These are phyloP conservation scores for Globisporangium nunn DNA, from an alignment of 352 stramenopile species.

Conservation along the genomic window DNA sequence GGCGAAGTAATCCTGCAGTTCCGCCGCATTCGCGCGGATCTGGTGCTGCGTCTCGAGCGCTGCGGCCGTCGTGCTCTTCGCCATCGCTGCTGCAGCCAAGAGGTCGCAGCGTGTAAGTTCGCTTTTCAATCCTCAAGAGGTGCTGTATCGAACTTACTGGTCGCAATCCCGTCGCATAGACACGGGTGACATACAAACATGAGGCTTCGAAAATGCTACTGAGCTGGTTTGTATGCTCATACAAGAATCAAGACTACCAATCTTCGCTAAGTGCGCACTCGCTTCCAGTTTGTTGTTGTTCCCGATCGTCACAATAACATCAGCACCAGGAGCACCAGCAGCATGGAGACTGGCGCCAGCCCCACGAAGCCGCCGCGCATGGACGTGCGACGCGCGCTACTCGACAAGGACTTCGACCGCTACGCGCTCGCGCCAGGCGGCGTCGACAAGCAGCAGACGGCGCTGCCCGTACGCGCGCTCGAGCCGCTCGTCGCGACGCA, in stretches of 20 bases:
- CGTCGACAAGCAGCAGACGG: constrained; percentile 18
- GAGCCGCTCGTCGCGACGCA: constrained; percentile 32
- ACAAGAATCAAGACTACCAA: neutral
- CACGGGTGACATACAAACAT: neutral
- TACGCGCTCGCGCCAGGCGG: constrained; percentile 50
- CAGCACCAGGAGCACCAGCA: constrained; percentile 1
- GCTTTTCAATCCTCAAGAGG: neutral
- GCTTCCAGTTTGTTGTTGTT: too few relatives aligned
- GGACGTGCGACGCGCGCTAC: constrained; percentile 50
- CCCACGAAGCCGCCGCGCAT: constrained; percentile 25
- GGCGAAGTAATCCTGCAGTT: constrained; percentile 72
- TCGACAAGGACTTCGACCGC: constrained; percentile 77
- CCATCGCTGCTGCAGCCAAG: neutral
- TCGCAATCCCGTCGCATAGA: neutral
- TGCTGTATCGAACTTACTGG: neutral
- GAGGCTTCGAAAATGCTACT: neutral
- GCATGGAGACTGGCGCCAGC: neutral
- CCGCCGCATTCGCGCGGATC: constrained; percentile 71
- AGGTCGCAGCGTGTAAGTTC: neutral
- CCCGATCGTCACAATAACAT: neutral
- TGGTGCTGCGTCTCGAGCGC: constrained; percentile 67
- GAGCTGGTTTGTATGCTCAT: neutral
- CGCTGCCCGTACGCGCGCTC: constrained; percentile 28
- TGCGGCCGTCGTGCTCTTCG: constrained; percentile 1
- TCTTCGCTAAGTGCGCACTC: neutral